Evolutionary conservation across 2,329 filamentous ascomycete genomes (phyloP).

Genomic region (Ophiosphaerella korrae): DNA sequence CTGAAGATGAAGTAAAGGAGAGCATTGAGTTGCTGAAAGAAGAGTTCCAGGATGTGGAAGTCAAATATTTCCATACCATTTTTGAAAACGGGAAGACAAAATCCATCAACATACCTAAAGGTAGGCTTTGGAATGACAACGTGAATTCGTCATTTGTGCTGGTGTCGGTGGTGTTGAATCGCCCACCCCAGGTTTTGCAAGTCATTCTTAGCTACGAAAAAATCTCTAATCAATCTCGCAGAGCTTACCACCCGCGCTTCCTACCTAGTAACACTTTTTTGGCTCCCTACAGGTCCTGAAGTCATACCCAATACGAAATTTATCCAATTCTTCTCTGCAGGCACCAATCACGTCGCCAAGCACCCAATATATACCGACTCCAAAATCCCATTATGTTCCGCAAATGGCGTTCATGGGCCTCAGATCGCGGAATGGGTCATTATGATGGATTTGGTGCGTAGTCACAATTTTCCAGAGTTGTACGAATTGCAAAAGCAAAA

Average conservation of each 20-base stretch:
- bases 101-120: slow-evolving; percentile 46
- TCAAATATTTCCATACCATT: slow-evolving; percentile 34
- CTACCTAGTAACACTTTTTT: slow-evolving; percentile 55
- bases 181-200: slow-evolving; percentile 18
- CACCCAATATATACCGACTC: slow-evolving; percentile 60
- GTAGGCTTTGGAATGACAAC: slow-evolving; percentile 26
- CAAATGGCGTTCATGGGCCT: slow-evolving; percentile 64
- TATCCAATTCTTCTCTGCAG: slow-evolving; percentile 64
- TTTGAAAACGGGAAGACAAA: slow-evolving; percentile 45
- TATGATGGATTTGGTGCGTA: slow-evolving; percentile 64
- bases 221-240: slow-evolving; percentile 8
- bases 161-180: too few species aligned
- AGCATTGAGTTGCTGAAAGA: slow-evolving; percentile 31
- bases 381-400: slow-evolving; percentile 60
- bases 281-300: slow-evolving; percentile 48
- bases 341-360: slow-evolving; percentile 60
- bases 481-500: slow-evolving; percentile 64
- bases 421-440: slow-evolving; percentile 71
- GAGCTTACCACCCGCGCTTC: slow-evolving; percentile 51
- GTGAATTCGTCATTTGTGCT: too few species aligned
- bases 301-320: slow-evolving; percentile 51
- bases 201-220: background rate
- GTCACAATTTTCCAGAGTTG: slow-evolving; percentile 60
- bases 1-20: slow-evolving; percentile 29
- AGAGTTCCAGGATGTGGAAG: slow-evolving; percentile 38